Base-by-base conservation (phyloP, 768 basidiomycete genomes). In the Panus rudis region DNA sequence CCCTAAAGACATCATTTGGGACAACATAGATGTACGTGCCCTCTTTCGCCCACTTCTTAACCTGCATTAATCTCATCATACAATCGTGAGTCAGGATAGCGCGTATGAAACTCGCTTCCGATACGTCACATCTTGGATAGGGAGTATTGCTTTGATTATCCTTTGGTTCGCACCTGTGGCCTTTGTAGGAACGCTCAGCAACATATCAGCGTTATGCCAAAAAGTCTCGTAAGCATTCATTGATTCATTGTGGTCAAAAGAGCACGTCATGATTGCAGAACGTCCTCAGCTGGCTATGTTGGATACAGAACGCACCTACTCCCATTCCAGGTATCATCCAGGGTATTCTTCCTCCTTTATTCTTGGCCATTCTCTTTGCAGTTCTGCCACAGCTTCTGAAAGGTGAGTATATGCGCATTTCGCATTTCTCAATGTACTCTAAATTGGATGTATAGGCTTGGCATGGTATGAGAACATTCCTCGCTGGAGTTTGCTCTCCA, bases 401-500 rank as follows among this genome's bases (percentile, higher is more conserved):
- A 53, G 71, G 82, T 81, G 10, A 20, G 33, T 35, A 8, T 17
- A 8, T 20, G 6, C 7, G 6, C 8, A 6, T 35, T 7, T 20
- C 16, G n/a, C 6, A 35, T 7, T 6, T 14, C 33, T 7, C 16
- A 20, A 17, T 8, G n/a, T 17, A 7, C 44, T 48, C 71, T 52
- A 64, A 32, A 27, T 5, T 17, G n/a, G 17, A 6, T 28, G 22
- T 21, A 16, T 40, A 64, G 81, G 60, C 13, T 61, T 84, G 11
- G 79, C 82, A 16, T 75, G 75, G 65, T 80, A 81, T 50, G 78
- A 85, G 57, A 81, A 82, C 35, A 81, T 82, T 37, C 83, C 84
- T 0, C 70, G 77, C 28, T 75, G 75, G 47, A 81, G 80, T 1
- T 63, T 77, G 17, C 74, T 88, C n/a, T 80, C 81, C 34, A 65